Percentiles rank a stretch among this genome's conserved stretches.
These are phyloP conservation scores for Paraphoma sp. DNA, from an alignment of 2,329 filamentous ascomycete genomes.

Conservation along the genomic window DNA sequence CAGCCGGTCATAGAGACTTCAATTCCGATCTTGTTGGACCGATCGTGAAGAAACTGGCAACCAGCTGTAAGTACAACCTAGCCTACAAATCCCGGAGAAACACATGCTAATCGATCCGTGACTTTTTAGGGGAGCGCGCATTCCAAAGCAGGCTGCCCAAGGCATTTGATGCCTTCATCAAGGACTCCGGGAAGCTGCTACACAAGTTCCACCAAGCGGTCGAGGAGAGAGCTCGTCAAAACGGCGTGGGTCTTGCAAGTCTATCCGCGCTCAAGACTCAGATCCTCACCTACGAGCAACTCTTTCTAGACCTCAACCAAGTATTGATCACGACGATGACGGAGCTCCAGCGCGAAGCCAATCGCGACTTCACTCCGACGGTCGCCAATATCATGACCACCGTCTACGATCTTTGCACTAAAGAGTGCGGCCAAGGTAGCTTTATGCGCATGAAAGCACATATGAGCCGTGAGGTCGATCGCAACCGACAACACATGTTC, in stretches of 20 bases:
- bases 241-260: conserved; percentile 49
- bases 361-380: conserved; percentile 60
- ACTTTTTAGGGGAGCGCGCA: conserved; percentile 40
- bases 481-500: conserved; percentile 58
- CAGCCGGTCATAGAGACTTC: conserved; percentile 50
- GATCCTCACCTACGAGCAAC: conserved; percentile 50
- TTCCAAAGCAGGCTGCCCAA: conserved; percentile 54
- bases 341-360: conserved; percentile 59
- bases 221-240: conserved; percentile 47
- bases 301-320: conserved; percentile 48
- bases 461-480: conserved; percentile 57
- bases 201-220: conserved; percentile 53
- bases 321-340: conserved; percentile 49
- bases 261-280: conserved; percentile 51
- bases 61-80: conserved; percentile 35
- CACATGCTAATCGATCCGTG: too few relatives aligned
- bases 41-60: conserved; percentile 49
- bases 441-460: conserved; percentile 60
- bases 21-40: conserved; percentile 50
- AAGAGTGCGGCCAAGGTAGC: conserved; percentile 55
- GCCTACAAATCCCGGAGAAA: too few relatives aligned
- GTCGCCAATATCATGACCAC: conserved; percentile 55
- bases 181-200: conserved; percentile 40
- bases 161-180: conserved; percentile 48
- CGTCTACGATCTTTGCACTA: conserved; percentile 55